Conservation (phyloP, 1,139 yeast species). For the Hansenula lynferdii region DNA sequence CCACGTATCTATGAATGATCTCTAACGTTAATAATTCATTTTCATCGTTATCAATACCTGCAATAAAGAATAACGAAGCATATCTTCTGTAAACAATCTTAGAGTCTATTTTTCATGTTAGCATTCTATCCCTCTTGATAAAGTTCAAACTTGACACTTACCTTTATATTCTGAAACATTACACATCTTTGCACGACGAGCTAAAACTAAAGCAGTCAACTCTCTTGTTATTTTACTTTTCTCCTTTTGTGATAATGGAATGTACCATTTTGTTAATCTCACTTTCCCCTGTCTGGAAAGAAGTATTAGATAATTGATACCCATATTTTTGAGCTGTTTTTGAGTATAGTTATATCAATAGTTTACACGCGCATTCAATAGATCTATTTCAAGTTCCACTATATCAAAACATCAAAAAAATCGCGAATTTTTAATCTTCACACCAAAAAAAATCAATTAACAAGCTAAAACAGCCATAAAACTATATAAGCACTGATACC, state of each 20-base stretch:
- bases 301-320: conserved; percentile 70
- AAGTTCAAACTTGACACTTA: too few relatives aligned
- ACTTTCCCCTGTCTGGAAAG: conserved; percentile 95
- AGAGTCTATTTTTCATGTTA: conserved; percentile 39
- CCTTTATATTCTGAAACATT: conserved; percentile 83
- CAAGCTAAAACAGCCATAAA: not conserved
- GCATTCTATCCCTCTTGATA: too few relatives aligned
- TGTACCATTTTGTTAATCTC: conserved; percentile 90
- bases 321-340: conserved; percentile 35
- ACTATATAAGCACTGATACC: too few relatives aligned
- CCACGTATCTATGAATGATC: conserved; percentile 88
- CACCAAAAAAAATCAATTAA: too few relatives aligned
- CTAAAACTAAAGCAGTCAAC: conserved; percentile 76
- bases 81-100: conserved; percentile 88
- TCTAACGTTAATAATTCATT: conserved; percentile 87
- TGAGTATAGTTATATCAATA: conserved; percentile 21
- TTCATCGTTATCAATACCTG: conserved; percentile 79
- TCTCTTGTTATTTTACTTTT: conserved; percentile 82
- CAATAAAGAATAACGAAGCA: conserved; percentile 86
- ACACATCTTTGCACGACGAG: conserved; percentile 93
- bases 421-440: too few relatives aligned
- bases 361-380: too few relatives aligned
- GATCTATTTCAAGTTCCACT: too few relatives aligned
- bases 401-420: too few relatives aligned
- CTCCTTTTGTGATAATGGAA: conserved; percentile 74